Conservation (phyloP, 1,139 yeast genomes). For the Candida dubliniensis region DNA sequence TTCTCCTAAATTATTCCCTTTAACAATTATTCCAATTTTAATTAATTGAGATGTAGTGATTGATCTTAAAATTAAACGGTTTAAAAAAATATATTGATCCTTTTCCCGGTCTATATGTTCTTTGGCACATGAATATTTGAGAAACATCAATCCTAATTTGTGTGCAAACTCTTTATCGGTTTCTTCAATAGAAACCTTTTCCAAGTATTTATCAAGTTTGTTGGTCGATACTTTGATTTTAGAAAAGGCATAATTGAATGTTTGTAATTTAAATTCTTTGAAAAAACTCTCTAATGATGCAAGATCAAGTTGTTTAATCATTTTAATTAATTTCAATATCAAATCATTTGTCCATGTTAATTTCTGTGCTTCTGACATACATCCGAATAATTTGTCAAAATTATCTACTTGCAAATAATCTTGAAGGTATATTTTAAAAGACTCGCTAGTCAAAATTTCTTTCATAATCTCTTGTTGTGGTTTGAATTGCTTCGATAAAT, state of each 20-base stretch:
- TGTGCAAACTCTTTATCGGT: background rate
- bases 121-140: background rate
- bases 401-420: constrained; percentile 3
- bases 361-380: constrained; percentile 11
- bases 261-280: constrained; percentile 3
- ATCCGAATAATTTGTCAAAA: constrained; percentile 12
- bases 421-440: constrained; percentile 11
- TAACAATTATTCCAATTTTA: constrained; percentile 1
- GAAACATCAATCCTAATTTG: constrained; percentile 1
- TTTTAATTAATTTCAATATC: constrained; percentile 3
- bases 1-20: background rate
- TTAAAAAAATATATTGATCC: background rate
- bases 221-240: background rate
- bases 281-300: constrained; percentile 3
- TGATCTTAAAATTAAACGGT: background rate
- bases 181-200: background rate
- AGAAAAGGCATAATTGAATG: background rate
- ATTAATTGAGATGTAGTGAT: background rate
- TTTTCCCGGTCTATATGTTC: background rate
- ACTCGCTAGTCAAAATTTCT: constrained; percentile 1
- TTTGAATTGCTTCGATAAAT: background rate
- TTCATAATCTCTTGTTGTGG: constrained; percentile 1
- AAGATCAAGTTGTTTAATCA: constrained; percentile 4
- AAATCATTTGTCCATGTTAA: constrained; percentile 9
- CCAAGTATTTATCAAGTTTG: background rate